phyloP scores from a whole-genome alignment of 2,329 filamentous ascomycete species.

The Pestalotiopsis sp. region DNA sequence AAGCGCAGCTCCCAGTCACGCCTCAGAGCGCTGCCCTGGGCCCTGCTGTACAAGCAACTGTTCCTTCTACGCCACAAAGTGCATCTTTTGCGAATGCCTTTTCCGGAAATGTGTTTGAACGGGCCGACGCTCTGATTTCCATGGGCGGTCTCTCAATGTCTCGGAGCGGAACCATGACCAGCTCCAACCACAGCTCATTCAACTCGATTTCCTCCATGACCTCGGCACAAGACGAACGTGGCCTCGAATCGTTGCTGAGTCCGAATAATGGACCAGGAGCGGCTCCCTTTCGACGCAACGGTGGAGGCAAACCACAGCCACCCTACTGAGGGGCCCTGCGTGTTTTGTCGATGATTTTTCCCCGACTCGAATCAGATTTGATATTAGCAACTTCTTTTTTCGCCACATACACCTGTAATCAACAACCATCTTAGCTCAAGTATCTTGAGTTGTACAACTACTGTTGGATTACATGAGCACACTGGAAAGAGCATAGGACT shows the following conservation, averaged over 20 bases:
- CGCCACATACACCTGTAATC: background rate
- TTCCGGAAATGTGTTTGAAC: constrained; percentile 61
- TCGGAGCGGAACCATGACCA: constrained; percentile 48
- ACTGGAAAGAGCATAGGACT: background rate
- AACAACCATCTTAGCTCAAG: background rate
- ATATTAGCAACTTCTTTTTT: background rate
- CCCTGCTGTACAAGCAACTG: constrained; percentile 86
- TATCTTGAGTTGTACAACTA: background rate
- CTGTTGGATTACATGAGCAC: background rate
- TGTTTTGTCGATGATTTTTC: background rate
- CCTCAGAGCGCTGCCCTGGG: constrained; percentile 88
- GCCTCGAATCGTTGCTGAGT: constrained; percentile 28
- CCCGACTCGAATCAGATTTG: background rate
- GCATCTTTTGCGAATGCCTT: constrained; percentile 59
- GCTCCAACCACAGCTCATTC: constrained; percentile 37
- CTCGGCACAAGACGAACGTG: constrained; percentile 31
- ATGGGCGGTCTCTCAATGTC: constrained; percentile 62
- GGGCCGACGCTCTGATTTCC: constrained; percentile 60
- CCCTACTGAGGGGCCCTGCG: constrained; percentile 14
- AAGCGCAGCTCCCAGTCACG: constrained; percentile 70
- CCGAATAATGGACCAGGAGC: constrained; percentile 26
- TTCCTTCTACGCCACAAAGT: constrained; percentile 71
- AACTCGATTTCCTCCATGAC: constrained; percentile 34
- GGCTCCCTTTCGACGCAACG: constrained; percentile 28
- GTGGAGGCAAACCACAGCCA: constrained; percentile 32